Evolutionary conservation across 371 early-diverging fungal species (phyloP), one percentile per base, ranked within the genome.

Genomic region (Lichtheimia ramosa): DNA sequence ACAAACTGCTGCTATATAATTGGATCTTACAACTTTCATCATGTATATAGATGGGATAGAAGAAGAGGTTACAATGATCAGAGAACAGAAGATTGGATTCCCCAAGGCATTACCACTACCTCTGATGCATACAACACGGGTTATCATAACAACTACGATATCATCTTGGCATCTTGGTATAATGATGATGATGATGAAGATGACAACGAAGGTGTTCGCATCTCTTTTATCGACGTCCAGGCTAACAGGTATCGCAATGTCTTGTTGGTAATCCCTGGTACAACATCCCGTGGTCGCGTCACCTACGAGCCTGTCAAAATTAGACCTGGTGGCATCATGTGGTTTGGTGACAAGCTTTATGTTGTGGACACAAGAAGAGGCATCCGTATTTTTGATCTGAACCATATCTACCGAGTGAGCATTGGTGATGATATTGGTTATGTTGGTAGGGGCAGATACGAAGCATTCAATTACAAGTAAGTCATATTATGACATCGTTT

Each of bases 51-150:
- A 34, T 58, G 59, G 59, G 59, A 58, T 8, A 40, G 40, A 14
- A 13, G 5, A 12, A 39, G 25, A n/a, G 42, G 51, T 0, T 58
- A 58, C 21, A 43, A 50, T 39, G 51, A 58, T 15, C 50, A 28
- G 21, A n/a, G 25, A 13, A 58, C 59, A 5, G 14, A 8, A 12
- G 18, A 18, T 3, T 58, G 59, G 59, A 51, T 41, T 20, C 59
- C 59, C 24, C 59, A 58, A 50, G 59, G 56, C 14, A 58, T 50
- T 27, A 58, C 59, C 21, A 58, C 59, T 2, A 51, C 59, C 3
- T 48, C 59, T 7, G 59, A 58, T 21, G 59, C 59, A 10, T 51
- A 58, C 16, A 51, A 58, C n/a, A n/a, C n/a, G 14, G 59, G 51
- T 2, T 6, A 28, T 0, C 51, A 50, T 39, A n/a, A 23, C 23